A percentile compares a stretch with the other conserved stretches of the same genome.
Conservation (phyloP, 257 asterid genomes). For the Nicotiana tabacum region DNA sequence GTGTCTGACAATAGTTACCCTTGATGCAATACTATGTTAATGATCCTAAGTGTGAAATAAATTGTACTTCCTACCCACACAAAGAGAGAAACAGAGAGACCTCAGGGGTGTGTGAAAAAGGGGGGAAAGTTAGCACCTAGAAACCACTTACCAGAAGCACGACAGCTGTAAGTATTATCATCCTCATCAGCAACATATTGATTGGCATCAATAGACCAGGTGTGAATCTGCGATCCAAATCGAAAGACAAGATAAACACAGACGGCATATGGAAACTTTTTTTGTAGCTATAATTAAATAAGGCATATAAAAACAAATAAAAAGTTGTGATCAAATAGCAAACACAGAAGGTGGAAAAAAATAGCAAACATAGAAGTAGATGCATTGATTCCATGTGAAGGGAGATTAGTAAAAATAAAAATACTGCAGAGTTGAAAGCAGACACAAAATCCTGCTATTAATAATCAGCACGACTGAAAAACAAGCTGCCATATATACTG, state of each 20-base stretch:
- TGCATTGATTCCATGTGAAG: neutral
- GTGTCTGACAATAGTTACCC: neutral
- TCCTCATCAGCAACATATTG: constrained; percentile 97
- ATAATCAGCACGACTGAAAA: neutral
- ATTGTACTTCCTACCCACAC: neutral
- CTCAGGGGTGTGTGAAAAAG: neutral
- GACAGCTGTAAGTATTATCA: constrained; percentile 87
- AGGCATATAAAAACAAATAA: constrained; percentile 6
- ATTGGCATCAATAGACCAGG: constrained; percentile 92
- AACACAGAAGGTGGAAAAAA: neutral
- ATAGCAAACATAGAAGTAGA: neutral
- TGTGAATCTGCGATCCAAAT: constrained; percentile 48
- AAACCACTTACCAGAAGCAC: constrained; percentile 76
- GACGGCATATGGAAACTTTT: constrained; percentile 10
- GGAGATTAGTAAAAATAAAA: neutral
- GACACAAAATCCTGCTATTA: neutral
- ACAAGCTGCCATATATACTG: neutral
- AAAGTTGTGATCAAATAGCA: constrained; percentile 2
- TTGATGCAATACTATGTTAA: neutral
- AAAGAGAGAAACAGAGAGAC: neutral
- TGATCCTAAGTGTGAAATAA: neutral
- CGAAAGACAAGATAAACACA: constrained; percentile 1
- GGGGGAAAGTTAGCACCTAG: constrained; percentile 8
- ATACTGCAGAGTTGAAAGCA: neutral
- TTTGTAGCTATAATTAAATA: neutral